Percentiles rank a stretch among this genome's conserved stretches.
These are phyloP conservation scores for Byssothecium circinans DNA, from an alignment of 2,329 filamentous ascomycete genomes.

Conservation along the genomic window DNA sequence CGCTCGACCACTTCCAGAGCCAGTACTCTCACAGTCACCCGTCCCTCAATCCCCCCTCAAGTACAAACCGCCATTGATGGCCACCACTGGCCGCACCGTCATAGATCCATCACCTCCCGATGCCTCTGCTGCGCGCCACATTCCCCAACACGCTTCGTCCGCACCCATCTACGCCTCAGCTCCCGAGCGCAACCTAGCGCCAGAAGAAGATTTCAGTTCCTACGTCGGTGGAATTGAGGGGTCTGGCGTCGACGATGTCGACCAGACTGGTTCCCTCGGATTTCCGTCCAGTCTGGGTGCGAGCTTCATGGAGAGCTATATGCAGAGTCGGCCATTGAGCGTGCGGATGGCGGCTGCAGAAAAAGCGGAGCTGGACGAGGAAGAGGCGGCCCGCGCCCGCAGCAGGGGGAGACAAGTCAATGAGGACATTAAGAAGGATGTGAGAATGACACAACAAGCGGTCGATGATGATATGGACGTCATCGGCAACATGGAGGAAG, in stretches of 20 bases:
- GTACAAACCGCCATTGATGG: slow-evolving; percentile 13
- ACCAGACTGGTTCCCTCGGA: slow-evolving; percentile 38
- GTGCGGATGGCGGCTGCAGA: slow-evolving; percentile 40
- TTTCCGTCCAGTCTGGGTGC: slow-evolving; percentile 40
- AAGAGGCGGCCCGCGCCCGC: slow-evolving; percentile 20
- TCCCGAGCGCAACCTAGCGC: slow-evolving; percentile 14
- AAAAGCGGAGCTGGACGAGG: slow-evolving; percentile 28
- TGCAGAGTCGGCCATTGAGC: slow-evolving; percentile 39
- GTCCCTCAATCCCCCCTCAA: slow-evolving; percentile 19
- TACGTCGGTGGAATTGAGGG: slow-evolving; percentile 42
- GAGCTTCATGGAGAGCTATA: slow-evolving; percentile 43
- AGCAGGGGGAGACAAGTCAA: slow-evolving; percentile 6
- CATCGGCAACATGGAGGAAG: slow-evolving; percentile 40
- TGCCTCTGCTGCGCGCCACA: slow-evolving; percentile 1
- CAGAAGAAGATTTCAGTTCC: slow-evolving; percentile 31
- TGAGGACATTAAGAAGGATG: slow-evolving; percentile 6
- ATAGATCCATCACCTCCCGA: slow-evolving; percentile 29
- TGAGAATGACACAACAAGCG: neutral
- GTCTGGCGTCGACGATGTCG: slow-evolving; percentile 37
- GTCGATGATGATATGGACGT: slow-evolving; percentile 29
- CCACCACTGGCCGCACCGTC: slow-evolving; percentile 23
- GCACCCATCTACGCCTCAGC: slow-evolving; percentile 25
- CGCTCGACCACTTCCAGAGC: slow-evolving; percentile 16
- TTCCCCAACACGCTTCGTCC: slow-evolving; percentile 20
- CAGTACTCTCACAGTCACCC: slow-evolving; percentile 11